These are phyloP conservation scores for Serendipita indica DNA, from an alignment of 768 basidiomycete species.

Conservation along the genomic window DNA sequence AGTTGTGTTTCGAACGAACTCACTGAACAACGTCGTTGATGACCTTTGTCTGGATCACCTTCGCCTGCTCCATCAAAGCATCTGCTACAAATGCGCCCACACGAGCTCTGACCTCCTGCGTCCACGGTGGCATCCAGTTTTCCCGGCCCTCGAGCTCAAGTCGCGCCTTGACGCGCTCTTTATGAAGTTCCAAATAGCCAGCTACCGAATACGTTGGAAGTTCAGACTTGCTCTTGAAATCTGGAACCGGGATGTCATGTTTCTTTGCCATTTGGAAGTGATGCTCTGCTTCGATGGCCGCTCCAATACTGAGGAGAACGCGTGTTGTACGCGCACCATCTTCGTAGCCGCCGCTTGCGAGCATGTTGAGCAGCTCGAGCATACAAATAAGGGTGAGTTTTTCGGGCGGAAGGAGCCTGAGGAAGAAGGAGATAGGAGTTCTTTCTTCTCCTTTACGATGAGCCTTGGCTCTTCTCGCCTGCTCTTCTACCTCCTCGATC, in stretches of 20 bases:
- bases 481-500: slow-evolving; percentile 22
- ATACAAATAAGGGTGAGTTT: slow-evolving; percentile 81
- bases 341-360: slow-evolving; percentile 38
- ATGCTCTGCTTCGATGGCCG: slow-evolving; percentile 80
- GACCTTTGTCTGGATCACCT: slow-evolving; percentile 46
- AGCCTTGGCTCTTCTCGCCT: slow-evolving; percentile 16
- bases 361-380: slow-evolving; percentile 71
- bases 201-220: slow-evolving; percentile 31
- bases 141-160: slow-evolving; percentile 51
- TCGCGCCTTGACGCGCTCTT: slow-evolving; percentile 50
- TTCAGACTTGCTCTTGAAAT: background rate
- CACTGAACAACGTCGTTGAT: slow-evolving; percentile 47
- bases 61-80: slow-evolving; percentile 69
- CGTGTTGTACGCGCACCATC: slow-evolving; percentile 85
- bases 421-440: slow-evolving; percentile 47
- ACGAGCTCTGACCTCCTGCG: slow-evolving; percentile 55
- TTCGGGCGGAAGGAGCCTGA: slow-evolving; percentile 57
- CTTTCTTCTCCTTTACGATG: background rate
- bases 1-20: slow-evolving; percentile 21
- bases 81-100: slow-evolving; percentile 76
- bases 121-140: slow-evolving; percentile 71
- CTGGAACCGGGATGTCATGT: slow-evolving; percentile 32
- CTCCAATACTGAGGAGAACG: slow-evolving; percentile 64
- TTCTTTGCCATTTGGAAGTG: slow-evolving; percentile 65
- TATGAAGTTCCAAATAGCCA: slow-evolving; percentile 46